These are phyloP conservation scores for Rhodotorula paludigena DNA, from an alignment of 768 basidiomycete genomes.

Conservation along the genomic window DNA sequence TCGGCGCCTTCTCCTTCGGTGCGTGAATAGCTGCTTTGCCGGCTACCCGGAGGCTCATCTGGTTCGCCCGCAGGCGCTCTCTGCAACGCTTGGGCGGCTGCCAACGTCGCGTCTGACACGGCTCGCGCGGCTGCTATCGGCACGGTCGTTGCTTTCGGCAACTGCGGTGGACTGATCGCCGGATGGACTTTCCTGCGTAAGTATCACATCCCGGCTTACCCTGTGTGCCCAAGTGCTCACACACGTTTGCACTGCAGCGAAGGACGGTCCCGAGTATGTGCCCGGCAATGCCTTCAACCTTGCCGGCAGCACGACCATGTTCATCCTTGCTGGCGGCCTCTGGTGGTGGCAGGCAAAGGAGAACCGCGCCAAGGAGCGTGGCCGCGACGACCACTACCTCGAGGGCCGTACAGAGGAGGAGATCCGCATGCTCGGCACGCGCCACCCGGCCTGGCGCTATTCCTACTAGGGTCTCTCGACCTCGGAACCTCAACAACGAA, in stretches of 20 bases:
- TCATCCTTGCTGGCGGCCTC: constrained; percentile 12
- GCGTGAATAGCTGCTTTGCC: too few species aligned
- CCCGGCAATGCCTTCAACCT: constrained; percentile 34
- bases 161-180: constrained; percentile 37
- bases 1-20: constrained; percentile 34
- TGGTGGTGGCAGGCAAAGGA: constrained; percentile 31
- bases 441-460: too few species aligned
- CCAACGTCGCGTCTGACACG: constrained; percentile 39
- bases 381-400: constrained; percentile 40
- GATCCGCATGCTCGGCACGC: constrained; percentile 32
- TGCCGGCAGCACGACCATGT: constrained; percentile 14
- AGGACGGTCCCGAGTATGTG: constrained; percentile 20
- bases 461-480: too few species aligned
- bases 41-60: too few species aligned
- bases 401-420: constrained; percentile 38
- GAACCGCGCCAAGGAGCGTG: constrained; percentile 39
- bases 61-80: too few species aligned
- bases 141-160: constrained; percentile 36
- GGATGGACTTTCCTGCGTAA: constrained; percentile 34
- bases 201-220: neutral
- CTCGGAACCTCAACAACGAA: too few species aligned
- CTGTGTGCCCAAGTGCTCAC: neutral
- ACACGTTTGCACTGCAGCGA: neutral
- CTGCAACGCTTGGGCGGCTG: constrained; percentile 34
- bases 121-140: constrained; percentile 35